phyloP scores from a whole-genome alignment of 495 filamentous ascomycete species.

The Hyphodiscus hymeniophilus region DNA sequence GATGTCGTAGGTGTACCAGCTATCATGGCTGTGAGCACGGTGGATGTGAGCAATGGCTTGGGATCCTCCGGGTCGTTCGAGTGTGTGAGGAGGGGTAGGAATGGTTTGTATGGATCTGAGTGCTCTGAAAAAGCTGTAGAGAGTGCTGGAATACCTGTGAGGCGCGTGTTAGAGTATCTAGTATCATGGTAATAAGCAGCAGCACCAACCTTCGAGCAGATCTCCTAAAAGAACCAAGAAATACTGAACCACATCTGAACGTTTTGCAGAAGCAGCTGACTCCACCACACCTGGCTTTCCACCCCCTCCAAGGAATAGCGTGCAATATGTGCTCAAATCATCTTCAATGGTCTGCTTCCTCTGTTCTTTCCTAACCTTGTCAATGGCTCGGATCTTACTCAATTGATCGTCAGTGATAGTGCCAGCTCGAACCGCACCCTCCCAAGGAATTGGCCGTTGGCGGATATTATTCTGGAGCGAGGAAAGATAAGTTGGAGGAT shows the following conservation, averaged over 20 bases:
- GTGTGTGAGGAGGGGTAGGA: constrained; percentile 76
- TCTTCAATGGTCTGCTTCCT: constrained; percentile 71
- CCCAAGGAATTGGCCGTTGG: constrained; percentile 91
- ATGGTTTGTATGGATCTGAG: constrained; percentile 71
- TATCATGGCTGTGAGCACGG: constrained; percentile 75
- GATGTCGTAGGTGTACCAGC: constrained; percentile 54
- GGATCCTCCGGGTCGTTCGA: constrained; percentile 76
- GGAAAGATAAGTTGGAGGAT: constrained; percentile 73
- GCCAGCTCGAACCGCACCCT: constrained; percentile 87
- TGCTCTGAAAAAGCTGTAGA: constrained; percentile 65
- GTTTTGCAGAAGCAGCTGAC: constrained; percentile 64
- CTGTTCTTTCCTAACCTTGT: constrained; percentile 89
- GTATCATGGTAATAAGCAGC: background rate
- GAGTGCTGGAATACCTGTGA: constrained; percentile 67
- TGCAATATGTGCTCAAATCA: constrained; percentile 69
- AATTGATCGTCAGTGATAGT: constrained; percentile 92
- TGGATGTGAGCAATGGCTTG: constrained; percentile 82
- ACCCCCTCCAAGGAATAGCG: constrained; percentile 67
- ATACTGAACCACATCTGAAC: constrained; percentile 87
- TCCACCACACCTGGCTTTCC: constrained; percentile 72
- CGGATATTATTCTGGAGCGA: constrained; percentile 94
- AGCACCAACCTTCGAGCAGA: constrained; percentile 64
- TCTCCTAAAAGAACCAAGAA: constrained; percentile 85
- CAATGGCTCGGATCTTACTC: constrained; percentile 93
- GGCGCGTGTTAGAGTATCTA: constrained; percentile 15